These are phyloP conservation scores for Candida yuanshanica DNA, from an alignment of 805 yeast genomes.

Conservation along the genomic window DNA sequence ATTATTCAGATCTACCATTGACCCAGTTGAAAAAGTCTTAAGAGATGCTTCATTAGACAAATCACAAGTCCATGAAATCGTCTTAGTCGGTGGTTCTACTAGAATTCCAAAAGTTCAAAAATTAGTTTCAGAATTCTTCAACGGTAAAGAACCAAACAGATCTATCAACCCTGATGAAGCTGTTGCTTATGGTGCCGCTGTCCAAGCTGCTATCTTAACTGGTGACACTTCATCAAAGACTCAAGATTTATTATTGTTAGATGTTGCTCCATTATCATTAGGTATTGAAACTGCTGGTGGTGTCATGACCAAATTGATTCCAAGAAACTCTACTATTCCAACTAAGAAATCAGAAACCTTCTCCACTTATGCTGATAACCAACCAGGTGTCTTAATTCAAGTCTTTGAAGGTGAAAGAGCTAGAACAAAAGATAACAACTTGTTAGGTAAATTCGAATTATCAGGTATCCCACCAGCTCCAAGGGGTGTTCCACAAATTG, in stretches of 20 bases:
- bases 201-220: conserved; percentile 93
- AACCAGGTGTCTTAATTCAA: conserved; percentile 97
- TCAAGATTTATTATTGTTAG: conserved; percentile 88
- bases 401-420: conserved; percentile 99
- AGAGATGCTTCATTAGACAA: conserved; percentile 88
- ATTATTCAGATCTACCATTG: conserved; percentile 87
- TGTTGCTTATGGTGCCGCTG: conserved; percentile 99
- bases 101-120: conserved; percentile 97
- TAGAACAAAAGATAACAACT: conserved; percentile 90
- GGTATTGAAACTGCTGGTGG: conserved; percentile 99
- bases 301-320: conserved; percentile 89
- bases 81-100: conserved; percentile 95
- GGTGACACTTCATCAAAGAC: conserved; percentile 97
- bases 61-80: conserved; percentile 86
- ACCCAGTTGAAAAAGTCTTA: conserved; percentile 93
- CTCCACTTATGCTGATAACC: conserved; percentile 97
- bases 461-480: conserved; percentile 98
- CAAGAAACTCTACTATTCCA: conserved; percentile 49
- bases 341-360: conserved; percentile 95
- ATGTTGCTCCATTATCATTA: conserved; percentile 94
- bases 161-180: conserved; percentile 98
- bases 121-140: conserved; percentile 92
- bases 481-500: conserved; percentile 98
- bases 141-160: conserved; percentile 95
- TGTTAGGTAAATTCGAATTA: conserved; percentile 94